Percentiles rank a stretch among this genome's conserved stretches.
These are phyloP conservation scores for Phytopythium vexans DNA, from an alignment of 352 stramenopile species.

Conservation along the genomic window DNA sequence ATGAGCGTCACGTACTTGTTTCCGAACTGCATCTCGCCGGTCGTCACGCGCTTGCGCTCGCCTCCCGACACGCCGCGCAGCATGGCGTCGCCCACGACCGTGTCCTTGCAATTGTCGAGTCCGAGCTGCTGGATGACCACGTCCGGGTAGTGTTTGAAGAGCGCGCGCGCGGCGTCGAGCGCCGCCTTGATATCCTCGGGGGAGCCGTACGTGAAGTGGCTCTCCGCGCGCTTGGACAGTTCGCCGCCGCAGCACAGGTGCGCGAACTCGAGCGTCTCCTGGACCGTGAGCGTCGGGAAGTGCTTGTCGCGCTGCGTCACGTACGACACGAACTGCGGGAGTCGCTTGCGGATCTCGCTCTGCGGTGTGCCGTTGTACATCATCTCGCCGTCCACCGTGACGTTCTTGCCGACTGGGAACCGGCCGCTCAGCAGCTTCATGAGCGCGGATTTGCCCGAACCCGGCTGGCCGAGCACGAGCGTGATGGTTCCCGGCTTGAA, in stretches of 20 bases:
- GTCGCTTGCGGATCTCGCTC: conserved; percentile 9
- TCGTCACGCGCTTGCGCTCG: conserved; percentile 89
- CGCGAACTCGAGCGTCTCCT: conserved; percentile 86
- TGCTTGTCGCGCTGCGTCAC: conserved; percentile 48
- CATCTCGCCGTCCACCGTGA: conserved; percentile 17
- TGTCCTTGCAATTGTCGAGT: too few species aligned
- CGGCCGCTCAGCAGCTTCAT: conserved; percentile 25
- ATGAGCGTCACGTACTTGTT: conserved; percentile 74
- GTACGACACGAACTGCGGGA: conserved; percentile 28
- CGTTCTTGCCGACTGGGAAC: conserved; percentile 16
- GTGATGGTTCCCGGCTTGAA: too few species aligned
- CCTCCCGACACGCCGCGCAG: conserved; percentile 72
- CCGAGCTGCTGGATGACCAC: too few species aligned
- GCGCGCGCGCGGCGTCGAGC: conserved; percentile 17
- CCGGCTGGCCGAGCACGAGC: too few species aligned
- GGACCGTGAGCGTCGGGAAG: conserved; percentile 30
- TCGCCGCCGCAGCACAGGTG: conserved; percentile 32
- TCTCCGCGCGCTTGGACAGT: conserved; percentile 9
- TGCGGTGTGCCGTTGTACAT: conserved; percentile 18
- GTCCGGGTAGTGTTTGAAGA: too few species aligned
- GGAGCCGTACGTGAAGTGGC: conserved; percentile 14
- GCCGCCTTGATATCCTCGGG: conserved; percentile 28
- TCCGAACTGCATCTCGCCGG: conserved; percentile 88
- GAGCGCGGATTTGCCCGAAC: too few species aligned
- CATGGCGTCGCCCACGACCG: too few species aligned